These are phyloP conservation scores for Globisporangium iwayamae DNA, from an alignment of 352 stramenopile genomes.

Conservation along the genomic window DNA sequence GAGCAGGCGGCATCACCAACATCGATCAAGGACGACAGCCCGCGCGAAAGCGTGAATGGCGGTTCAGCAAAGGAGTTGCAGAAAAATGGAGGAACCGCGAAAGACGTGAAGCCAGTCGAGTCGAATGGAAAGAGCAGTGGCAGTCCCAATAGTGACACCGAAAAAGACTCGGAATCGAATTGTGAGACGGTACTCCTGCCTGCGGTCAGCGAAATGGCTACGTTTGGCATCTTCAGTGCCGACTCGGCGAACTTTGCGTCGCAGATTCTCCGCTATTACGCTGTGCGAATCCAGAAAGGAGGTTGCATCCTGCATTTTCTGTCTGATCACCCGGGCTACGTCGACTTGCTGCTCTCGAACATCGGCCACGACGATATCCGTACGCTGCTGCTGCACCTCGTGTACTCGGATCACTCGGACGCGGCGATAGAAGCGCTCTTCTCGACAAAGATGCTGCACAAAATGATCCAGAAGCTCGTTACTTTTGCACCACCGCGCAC, in stretches of 20 bases:
- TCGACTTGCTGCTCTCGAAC: conserved; percentile 77
- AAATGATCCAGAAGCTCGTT: conserved; percentile 75
- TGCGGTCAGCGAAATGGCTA: conserved; percentile 36
- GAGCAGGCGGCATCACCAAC: conserved; percentile 8
- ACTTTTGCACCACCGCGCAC: conserved; percentile 70
- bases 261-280: conserved; percentile 80
- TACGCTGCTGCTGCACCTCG: conserved; percentile 68
- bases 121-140: not conserved
- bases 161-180: conserved; percentile 29
- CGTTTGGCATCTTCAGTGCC: conserved; percentile 71
- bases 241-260: conserved; percentile 77
- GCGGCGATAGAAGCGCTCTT: conserved; percentile 69
- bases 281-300: conserved; percentile 71
- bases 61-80: not conserved
- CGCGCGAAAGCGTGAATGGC: conserved; percentile 18
- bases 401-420: conserved; percentile 85
- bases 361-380: conserved; percentile 81
- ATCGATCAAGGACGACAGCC: conserved; percentile 9
- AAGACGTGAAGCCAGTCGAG: conserved; percentile 16
- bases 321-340: conserved; percentile 39
- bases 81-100: not conserved
- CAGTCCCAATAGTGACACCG: conserved; percentile 17
- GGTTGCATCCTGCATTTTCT: conserved; percentile 77
- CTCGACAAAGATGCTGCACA: conserved; percentile 64
- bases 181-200: conserved; percentile 33